Evolutionary conservation across 495 filamentous ascomycete species (phyloP), one percentile per base, ranked within the genome.

Genomic region (Pyrenula aspistea): DNA sequence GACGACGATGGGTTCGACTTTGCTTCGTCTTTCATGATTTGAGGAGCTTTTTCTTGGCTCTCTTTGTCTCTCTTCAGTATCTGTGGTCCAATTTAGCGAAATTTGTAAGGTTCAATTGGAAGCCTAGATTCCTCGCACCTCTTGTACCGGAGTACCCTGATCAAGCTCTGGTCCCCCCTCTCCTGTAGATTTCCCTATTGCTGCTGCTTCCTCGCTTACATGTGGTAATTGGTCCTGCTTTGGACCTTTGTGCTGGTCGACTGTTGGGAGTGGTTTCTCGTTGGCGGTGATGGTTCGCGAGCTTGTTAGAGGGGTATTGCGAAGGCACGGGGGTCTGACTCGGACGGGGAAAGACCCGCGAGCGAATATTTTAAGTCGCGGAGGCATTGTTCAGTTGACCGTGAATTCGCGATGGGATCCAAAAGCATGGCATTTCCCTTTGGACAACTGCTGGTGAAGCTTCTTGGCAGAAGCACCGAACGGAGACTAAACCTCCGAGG

Each of bases 131-230:
- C 54, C 59, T 67, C 74, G 54, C 63, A 87, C 84, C 70, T 87
- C 85, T 63, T 78, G 69, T 59, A 87, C 73, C 2, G 80, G 81
- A 25, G 83, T 82, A 10, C 85, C 83, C 63, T 86, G 83, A 51
- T 80, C 75, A 51, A 87, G 60, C 57, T 87, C 83, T 8, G 83
- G 84, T 12, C 66, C 64, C 23, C 62, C 64, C 56, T 73, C 72
- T 42, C 84, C 75, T 24, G 70, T 65, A 23, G 63, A 58, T 49
- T 75, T 71, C 10, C 71, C 73, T 24, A 77, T 73, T 57, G 77
- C 75, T 49, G 78, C 77, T 21, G 84, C 84, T 60, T 87, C 83
- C 65, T 87, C 80, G 59, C 77, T 84, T 24, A 84, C 79, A 68
- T 80, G 73, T 31, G 77, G 80, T 54, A 82, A 65, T n/a, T 69